Evolutionary conservation across 441 rosid species (phyloP).

Genomic region (Syzygium syzygioides): DNA sequence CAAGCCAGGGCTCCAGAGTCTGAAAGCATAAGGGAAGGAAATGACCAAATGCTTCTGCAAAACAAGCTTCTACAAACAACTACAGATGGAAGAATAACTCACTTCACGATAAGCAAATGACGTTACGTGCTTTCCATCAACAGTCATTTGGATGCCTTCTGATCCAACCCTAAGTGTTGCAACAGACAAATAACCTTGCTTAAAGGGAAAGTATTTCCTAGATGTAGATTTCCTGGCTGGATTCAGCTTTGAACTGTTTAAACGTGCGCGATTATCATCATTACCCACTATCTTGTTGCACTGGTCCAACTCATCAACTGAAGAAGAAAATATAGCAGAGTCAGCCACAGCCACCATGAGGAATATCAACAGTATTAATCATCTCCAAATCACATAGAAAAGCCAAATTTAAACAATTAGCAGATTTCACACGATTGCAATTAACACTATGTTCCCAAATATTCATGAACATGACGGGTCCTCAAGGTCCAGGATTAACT

Average conservation of each 20-base stretch:
- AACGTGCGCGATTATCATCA: constrained; percentile 40
- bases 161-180: constrained; percentile 75
- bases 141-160: constrained; percentile 86
- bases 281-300: constrained; percentile 82
- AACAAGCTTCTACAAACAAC: constrained; percentile 4
- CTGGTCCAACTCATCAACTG: constrained; percentile 87
- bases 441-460: neutral
- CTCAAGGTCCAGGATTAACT: neutral
- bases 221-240: constrained; percentile 26
- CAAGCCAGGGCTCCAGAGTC: constrained; percentile 81
- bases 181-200: constrained; percentile 64
- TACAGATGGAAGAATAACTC: constrained; percentile 20
- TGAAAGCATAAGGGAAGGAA: constrained; percentile 16
- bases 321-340: constrained; percentile 4
- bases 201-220: constrained; percentile 62
- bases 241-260: constrained; percentile 34
- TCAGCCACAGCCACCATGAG: constrained; percentile 8
- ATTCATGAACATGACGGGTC: neutral
- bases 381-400: neutral
- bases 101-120: constrained; percentile 74
- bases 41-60: constrained; percentile 1
- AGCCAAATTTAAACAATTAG: neutral
- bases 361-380: neutral
- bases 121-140: constrained; percentile 81
- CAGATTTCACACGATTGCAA: neutral